Base-by-base conservation (phyloP, 2,329 filamentous ascomycete genomes). In the Aspergillus flavus region DNA sequence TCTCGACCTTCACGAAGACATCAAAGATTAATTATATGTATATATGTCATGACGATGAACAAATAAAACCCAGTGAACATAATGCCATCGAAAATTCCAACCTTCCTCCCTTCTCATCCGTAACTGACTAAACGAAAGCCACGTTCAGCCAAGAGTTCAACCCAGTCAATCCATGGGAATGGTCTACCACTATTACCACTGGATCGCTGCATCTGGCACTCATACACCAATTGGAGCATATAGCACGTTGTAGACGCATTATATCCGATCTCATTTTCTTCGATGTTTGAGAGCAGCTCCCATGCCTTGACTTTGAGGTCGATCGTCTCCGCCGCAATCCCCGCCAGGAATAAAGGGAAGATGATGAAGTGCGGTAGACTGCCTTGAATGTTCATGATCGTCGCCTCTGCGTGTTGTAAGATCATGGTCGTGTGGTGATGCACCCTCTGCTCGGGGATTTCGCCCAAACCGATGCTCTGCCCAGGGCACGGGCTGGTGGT, bases 321-420 rank as follows among this genome's bases (percentile, higher is more conserved):
- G 10, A 73, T 73, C 28, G 80, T 76, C 0, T 70, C 73, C 2
- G 80, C 80, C 21, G 82, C 78, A 4, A 71, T 70, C 12, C 84
- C 85, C 0, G 84, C 83, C 62, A 87, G 79, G 69, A 87, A 86
- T 0, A 86, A 66, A 0, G 85, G 84, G 64, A 87, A 86, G 2
- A 84, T 76, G 5, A 84, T 70, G 61, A 82, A 83, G 26, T 81
- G 78, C 19, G 79, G 77, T 52, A 82, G 78, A 16, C 78, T 75
- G 12, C 77, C 77, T 5, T 74, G 74, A 3, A 73, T 71, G 21
- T 75, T 73, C 5, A 81, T 69, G 1, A 82, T 78, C 11, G 75
- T 48, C 10, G 41, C 72, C 34, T 78, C 74, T 6, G 80, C 79
- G 16, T 83, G 74, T 11, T 79, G 75, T 2, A 85, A 70, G 54